These are phyloP conservation scores for Sphenostylis stenocarpa DNA, from an alignment of 306 rosid species.

Conservation along the genomic window DNA sequence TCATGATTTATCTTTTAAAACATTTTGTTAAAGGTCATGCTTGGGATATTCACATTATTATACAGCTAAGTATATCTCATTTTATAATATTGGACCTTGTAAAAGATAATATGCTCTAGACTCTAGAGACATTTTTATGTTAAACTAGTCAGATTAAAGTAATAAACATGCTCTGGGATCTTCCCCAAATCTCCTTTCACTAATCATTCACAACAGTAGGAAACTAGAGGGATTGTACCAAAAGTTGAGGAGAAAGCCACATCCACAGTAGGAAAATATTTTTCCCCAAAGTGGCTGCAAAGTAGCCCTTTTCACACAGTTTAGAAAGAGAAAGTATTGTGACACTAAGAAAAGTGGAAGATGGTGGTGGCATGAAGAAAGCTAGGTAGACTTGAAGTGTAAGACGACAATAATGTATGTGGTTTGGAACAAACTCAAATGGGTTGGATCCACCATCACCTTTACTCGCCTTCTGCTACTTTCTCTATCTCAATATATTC, in stretches of 20 bases:
- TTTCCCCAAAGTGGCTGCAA: conserved; percentile 35
- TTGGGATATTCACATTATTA: background rate
- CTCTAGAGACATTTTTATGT: conserved; percentile 1
- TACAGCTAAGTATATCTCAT: conserved; percentile 13
- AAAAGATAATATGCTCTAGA: conserved; percentile 5
- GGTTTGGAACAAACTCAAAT: conserved; percentile 54
- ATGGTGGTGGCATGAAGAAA: conserved; percentile 45
- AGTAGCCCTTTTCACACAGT: conserved; percentile 30
- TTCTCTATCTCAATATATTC: conserved; percentile 33
- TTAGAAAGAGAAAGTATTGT: conserved; percentile 25
- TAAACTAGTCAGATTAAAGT: conserved; percentile 26
- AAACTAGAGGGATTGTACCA: conserved; percentile 42
- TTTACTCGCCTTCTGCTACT: conserved; percentile 30
- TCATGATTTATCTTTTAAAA: conserved; percentile 25
- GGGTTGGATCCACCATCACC: conserved; percentile 77
- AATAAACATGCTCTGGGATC: conserved; percentile 47
- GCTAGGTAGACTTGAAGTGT: conserved; percentile 41
- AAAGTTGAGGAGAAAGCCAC: conserved; percentile 56
- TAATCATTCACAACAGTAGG: conserved; percentile 52
- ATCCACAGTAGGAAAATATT: conserved; percentile 15
- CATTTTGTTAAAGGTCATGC: conserved; percentile 31
- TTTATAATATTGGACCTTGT: conserved; percentile 23
- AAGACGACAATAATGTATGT: conserved; percentile 55
- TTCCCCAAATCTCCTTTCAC: conserved; percentile 39
- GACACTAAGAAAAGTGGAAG: conserved; percentile 42